Evolutionary conservation across 306 rosid species (phyloP).

Genomic region (Begonia masoniana): DNA sequence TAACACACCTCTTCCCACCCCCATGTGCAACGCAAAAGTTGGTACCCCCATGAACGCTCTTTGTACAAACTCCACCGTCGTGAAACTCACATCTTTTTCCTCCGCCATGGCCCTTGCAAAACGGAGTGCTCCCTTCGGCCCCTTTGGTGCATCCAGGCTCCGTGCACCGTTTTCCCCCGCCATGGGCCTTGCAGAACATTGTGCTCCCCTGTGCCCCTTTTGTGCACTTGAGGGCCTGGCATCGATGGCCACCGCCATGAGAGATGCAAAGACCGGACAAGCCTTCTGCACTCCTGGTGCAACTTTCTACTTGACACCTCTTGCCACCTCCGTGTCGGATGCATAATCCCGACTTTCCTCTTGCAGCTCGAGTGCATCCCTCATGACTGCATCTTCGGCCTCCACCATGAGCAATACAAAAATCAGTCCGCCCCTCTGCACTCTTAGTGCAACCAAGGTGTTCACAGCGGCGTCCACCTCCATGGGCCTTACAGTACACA

Average conservation of each 20-base stretch:
- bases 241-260: conserved; percentile 83
- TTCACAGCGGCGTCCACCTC: conserved; percentile 81
- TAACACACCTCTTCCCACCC: conserved; percentile 67
- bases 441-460: conserved; percentile 78
- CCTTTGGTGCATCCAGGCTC: conserved; percentile 77
- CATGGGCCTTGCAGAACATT: conserved; percentile 84
- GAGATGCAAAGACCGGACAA: conserved; percentile 83
- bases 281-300: conserved; percentile 84
- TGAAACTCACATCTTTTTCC: no score
- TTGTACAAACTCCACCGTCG: conserved; percentile 33
- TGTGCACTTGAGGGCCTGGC: conserved; percentile 13
- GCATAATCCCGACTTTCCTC: conserved; percentile 81
- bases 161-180: conserved; percentile 62
- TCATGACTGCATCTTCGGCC: conserved; percentile 72
- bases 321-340: conserved; percentile 87
- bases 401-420: conserved; percentile 86
- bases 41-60: conserved; percentile 86
- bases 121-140: conserved; percentile 45
- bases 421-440: conserved; percentile 86
- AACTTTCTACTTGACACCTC: conserved; percentile 69
- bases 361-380: conserved; percentile 70
- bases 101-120: conserved; percentile 24
- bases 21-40: conserved; percentile 86
- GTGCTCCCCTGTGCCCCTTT: conserved; percentile 91
- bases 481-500: conserved; percentile 52